Percentiles rank a stretch among this genome's conserved stretches.
Evolutionary conservation across 441 rosid species (phyloP).

Genomic region (Rhodomyrtus psidioides): DNA sequence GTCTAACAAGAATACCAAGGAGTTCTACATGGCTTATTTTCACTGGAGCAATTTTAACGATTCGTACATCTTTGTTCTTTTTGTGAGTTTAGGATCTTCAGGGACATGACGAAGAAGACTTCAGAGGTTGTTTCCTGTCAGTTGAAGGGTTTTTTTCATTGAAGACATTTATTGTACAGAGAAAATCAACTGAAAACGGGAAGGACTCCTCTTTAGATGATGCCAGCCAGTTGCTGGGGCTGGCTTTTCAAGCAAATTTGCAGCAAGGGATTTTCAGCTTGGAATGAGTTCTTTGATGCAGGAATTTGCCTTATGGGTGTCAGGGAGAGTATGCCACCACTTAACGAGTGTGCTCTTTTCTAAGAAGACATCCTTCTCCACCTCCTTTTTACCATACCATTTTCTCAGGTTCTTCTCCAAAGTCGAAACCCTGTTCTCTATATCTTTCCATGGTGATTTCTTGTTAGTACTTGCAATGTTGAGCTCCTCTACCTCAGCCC

Average conservation of each 20-base stretch:
- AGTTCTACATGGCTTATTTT: not conserved
- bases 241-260: not conserved
- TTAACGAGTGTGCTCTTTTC: conserved; percentile 47
- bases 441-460: not conserved
- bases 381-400: conserved; percentile 20
- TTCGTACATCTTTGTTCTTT: not conserved
- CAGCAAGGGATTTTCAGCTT: not conserved
- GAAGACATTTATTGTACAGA: not conserved
- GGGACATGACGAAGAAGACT: not conserved
- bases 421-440: conserved; percentile 4
- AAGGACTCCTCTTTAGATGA: not conserved
- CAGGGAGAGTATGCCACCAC: conserved; percentile 37
- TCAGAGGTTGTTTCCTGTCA: not conserved
- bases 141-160: not conserved
- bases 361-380: conserved; percentile 36
- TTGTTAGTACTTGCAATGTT: not conserved
- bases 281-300: conserved; percentile 8
- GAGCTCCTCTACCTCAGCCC: conserved; percentile 88
- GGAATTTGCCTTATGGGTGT: conserved; percentile 11
- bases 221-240: not conserved
- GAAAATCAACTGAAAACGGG: not conserved
- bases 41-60: not conserved
- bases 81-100: not conserved
- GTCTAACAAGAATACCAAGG: not conserved
- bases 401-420: conserved; percentile 15